A percentile compares a stretch with the other conserved stretches of the same genome.
Conservation (phyloP, 2,329 filamentous ascomycete species). For the Sarocladium oryzae region DNA sequence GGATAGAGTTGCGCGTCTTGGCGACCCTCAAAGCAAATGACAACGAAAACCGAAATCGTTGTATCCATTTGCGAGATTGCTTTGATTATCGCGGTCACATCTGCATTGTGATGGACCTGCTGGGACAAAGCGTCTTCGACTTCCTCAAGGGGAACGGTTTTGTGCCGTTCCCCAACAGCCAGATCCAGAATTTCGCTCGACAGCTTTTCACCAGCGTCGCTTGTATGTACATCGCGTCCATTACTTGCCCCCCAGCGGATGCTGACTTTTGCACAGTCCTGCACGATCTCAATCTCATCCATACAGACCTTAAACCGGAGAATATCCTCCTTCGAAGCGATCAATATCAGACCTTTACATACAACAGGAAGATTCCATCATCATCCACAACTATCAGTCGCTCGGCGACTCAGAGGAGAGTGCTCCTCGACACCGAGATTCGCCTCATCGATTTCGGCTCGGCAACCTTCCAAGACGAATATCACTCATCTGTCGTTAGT, state of each 20-base stretch:
- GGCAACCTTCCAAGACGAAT: conserved; percentile 66
- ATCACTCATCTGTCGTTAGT: conserved; percentile 65
- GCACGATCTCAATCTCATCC: conserved; percentile 94
- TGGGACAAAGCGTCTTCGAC: conserved; percentile 96
- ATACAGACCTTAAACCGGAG: conserved; percentile 72
- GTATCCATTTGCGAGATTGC: conserved; percentile 92
- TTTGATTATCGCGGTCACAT: conserved; percentile 98
- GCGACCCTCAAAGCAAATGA: conserved; percentile 91
- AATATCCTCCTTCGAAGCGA: conserved; percentile 63
- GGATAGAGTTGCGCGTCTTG: conserved; percentile 88
- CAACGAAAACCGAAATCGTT: conserved; percentile 84
- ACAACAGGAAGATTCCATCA: conserved; percentile 63
- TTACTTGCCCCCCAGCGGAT: not conserved
- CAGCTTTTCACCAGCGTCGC: conserved; percentile 98
- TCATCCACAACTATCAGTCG: conserved; percentile 54
- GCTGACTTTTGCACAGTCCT: conserved; percentile 54
- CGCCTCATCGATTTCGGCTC: conserved; percentile 66
- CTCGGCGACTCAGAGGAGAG: conserved; percentile 56
- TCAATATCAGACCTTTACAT: conserved; percentile 63
- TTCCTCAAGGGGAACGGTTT: conserved; percentile 95
- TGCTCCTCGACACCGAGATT: conserved; percentile 63
- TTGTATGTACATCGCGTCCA: conserved; percentile 53
- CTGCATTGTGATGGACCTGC: conserved; percentile 69
- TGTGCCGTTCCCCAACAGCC: conserved; percentile 94
- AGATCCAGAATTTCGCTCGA: conserved; percentile 94